Conservation (phyloP, 2,329 filamentous ascomycete species). For the Exophiala lecanii-corni region DNA sequence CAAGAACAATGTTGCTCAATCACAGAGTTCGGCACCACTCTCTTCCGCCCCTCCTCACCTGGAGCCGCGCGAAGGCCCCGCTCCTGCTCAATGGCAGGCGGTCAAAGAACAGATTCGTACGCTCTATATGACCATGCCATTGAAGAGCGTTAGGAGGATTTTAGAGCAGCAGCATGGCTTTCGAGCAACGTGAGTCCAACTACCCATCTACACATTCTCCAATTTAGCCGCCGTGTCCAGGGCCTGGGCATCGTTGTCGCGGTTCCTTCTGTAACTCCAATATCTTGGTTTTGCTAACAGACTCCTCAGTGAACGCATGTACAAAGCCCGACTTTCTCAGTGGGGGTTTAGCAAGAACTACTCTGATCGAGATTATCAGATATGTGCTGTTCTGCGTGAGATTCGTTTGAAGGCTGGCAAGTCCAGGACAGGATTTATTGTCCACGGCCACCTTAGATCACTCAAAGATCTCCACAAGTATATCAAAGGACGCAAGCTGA, state of each 20-base stretch:
- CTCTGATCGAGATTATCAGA: constrained; percentile 27
- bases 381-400: constrained; percentile 24
- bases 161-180: constrained; percentile 24
- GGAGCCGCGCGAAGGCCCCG: constrained; percentile 23
- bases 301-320: constrained; percentile 21
- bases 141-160: constrained; percentile 23
- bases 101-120: constrained; percentile 23
- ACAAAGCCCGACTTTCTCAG: constrained; percentile 24
- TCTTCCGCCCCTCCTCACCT: constrained; percentile 11
- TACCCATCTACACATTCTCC: neutral
- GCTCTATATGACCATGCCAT: constrained; percentile 23
- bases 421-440: constrained; percentile 21
- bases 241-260: too few relatives aligned
- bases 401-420: constrained; percentile 23
- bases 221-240: constrained; percentile 7
- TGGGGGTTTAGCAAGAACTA: constrained; percentile 28
- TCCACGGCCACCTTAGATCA: constrained; percentile 25
- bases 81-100: constrained; percentile 23
- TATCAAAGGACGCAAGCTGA: constrained; percentile 27
- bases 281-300: neutral
- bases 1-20: constrained; percentile 14
- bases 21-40: constrained; percentile 4
- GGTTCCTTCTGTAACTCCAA: neutral
- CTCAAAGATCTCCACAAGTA: constrained; percentile 27
- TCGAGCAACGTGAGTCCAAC: constrained; percentile 24